These are phyloP conservation scores for Corymbia calophylla DNA, from an alignment of 441 rosid genomes.

Conservation along the genomic window DNA sequence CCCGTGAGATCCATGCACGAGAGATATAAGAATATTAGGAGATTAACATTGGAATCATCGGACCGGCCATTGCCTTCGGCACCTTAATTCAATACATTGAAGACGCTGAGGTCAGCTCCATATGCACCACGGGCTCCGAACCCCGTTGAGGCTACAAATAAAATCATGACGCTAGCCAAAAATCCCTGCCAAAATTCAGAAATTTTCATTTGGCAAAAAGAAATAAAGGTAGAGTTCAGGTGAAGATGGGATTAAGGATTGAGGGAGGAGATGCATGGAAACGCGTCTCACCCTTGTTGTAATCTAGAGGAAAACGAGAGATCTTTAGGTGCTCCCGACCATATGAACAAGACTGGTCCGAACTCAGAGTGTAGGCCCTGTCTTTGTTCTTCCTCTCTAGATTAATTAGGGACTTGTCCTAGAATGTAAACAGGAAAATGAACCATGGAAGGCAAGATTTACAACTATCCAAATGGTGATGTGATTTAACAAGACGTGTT, in stretches of 20 bases:
- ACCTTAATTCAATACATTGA: neutral
- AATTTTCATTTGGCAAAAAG: neutral
- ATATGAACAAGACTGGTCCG: too few relatives aligned
- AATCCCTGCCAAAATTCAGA: neutral
- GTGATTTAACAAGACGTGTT: too few relatives aligned
- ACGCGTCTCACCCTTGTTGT: neutral
- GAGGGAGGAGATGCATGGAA: neutral
- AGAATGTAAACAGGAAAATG: too few relatives aligned
- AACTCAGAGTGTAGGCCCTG: too few relatives aligned
- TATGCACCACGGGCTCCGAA: neutral
- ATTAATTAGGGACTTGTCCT: too few relatives aligned
- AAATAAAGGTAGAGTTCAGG: neutral
- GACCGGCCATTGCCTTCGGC: neutral
- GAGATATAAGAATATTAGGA: neutral
- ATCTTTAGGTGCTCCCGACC: neutral
- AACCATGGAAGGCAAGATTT: too few relatives aligned
- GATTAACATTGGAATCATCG: neutral
- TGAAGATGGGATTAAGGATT: neutral
- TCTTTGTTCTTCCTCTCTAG: too few relatives aligned
- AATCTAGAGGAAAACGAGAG: neutral
- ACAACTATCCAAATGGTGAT: too few relatives aligned
- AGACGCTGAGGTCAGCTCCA: neutral
- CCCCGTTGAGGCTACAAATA: neutral
- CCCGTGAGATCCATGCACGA: too few relatives aligned
- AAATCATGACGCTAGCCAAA: neutral